Base-by-base conservation (phyloP, 352 stramenopile genomes). In the Elongisporangium senticosum region DNA sequence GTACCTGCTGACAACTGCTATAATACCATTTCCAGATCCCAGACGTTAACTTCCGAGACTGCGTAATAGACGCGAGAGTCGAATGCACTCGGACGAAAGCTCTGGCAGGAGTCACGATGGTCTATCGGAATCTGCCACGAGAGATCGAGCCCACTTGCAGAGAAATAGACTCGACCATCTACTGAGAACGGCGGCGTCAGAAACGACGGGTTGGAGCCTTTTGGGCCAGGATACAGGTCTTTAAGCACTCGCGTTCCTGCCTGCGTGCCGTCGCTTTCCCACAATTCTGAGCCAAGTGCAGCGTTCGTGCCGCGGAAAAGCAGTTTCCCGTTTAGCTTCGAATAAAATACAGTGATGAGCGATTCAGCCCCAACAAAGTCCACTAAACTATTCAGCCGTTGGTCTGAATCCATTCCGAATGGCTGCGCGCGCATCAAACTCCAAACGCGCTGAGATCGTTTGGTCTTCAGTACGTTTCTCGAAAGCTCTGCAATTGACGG, bases 101-200 rank as follows among this genome's bases (percentile, higher is more conserved):
- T 76, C 28, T 72, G 68, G 58, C 90, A 97, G 2, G 53, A 17
- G 55, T 97, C 90, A 4, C 60, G 62, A n/a, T 71, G 54, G 7
- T 75, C 64, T 1, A 54, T 14, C 0, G 59, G 55, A 7, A 89
- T 7, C 22, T 64, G 61, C 88, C 87, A 96, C 7, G 78, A 82
- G 21, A 75, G 55, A 56, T 97, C 79, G 2, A 81, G 64, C 0
- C 86, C 90, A 22, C 79, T 67, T 7, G 88, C 87, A 17, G 72
- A 59, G 63, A 97, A 97, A 55, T 96, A 97, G 4, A 96, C 65
- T 22, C 67, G 68, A 19, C 67, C 75, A 24, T 87, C 77, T 10
- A 59, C 62, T 10, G 89, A 90, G n/a, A 83, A 87, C 0, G 51
- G 40, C 7, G 51, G 40, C 8, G 68, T 79, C 40, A 89, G 64